Evolutionary conservation across 805 yeast species (phyloP), one percentile per base, ranked within the genome.

Genomic region (Nakazawaea laoshanensis): DNA sequence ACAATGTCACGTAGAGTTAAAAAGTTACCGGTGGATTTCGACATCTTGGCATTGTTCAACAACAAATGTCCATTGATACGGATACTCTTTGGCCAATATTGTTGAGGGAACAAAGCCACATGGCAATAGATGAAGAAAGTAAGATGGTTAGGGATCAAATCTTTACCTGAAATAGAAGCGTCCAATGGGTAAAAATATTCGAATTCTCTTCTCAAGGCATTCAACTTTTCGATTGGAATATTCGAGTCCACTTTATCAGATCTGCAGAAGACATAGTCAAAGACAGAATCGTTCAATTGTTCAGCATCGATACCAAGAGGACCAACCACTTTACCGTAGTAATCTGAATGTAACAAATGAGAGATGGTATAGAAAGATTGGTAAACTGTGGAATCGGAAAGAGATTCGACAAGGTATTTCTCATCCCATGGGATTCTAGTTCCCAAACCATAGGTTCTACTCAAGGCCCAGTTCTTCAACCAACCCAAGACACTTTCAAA

Each of bases 401-500:
- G 69, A 14, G 96, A 86, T 65, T 92, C 98, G 37, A 92, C 89
- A 50, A 92, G 72, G 52, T 82, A 88, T 54, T 79, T 78, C 44
- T 82, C 80, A 65, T 92, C 98, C 98, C 98, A 92, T 38, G 98
- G 98, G 45, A 92, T 74, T 53, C 66, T 78, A 37, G 96, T 77
- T 56, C 98, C 98, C 46, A 92, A 70, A 55, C 98, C 98, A 48
- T 85, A 92, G 36, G 94, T 79, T 68, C 98, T 83, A 38, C 95
- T 85, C 39, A 92, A 85, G 33, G 98, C 97, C 98, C 98, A 92
- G 67, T 87, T 88, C 64, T 81, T 84, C 51, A 92, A 74, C 98
- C 98, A 92, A 46, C 80, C 94, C 50, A 92, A 68, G 38, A 84
- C 95, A 57, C 87, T 88, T 60, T 87, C 95, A 49, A 92, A 89